Evolutionary conservation across 371 early-diverging fungal species (phyloP).

Genomic region (Mucor ambiguus): DNA sequence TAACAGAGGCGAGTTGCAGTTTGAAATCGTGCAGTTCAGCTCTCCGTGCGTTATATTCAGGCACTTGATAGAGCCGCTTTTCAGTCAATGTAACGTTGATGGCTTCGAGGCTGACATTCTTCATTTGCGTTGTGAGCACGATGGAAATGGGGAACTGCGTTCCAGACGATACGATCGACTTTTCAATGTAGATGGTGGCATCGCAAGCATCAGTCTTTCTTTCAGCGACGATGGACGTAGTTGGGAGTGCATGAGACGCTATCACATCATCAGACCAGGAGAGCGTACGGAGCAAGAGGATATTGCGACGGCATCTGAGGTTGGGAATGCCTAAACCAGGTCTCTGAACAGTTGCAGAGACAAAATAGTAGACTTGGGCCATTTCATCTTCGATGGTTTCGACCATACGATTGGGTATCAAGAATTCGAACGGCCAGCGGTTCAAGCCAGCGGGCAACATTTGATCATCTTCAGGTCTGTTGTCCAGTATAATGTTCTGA

Average conservation of each 20-base stretch:
- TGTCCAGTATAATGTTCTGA: conserved; percentile 27
- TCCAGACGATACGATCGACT: conserved; percentile 48
- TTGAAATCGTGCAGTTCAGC: conserved; percentile 43
- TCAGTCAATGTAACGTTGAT: conserved; percentile 39
- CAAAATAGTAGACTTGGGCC: conserved; percentile 43
- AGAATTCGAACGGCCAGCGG: conserved; percentile 51
- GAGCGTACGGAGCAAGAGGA: conserved; percentile 42
- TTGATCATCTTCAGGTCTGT: conserved; percentile 17
- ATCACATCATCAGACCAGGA: conserved; percentile 37
- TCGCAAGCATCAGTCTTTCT: conserved; percentile 39
- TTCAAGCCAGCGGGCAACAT: conserved; percentile 35
- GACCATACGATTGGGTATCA: conserved; percentile 40
- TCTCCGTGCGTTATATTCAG: conserved; percentile 43
- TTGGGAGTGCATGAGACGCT: conserved; percentile 36
- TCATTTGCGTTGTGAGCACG: conserved; percentile 37
- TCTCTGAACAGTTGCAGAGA: conserved; percentile 40
- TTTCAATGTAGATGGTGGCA: conserved; percentile 47
- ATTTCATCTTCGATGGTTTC: conserved; percentile 53
- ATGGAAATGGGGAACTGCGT: conserved; percentile 50
- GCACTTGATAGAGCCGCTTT: conserved; percentile 43
- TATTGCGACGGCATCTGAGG: conserved; percentile 32
- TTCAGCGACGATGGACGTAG: conserved; percentile 43
- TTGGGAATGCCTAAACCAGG: conserved; percentile 29
- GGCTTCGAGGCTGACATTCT: conserved; percentile 41
- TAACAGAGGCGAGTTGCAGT: conserved; percentile 32